These are phyloP conservation scores for Euphorbia tirucalli DNA, from an alignment of 345 rosid species.

Conservation along the genomic window DNA sequence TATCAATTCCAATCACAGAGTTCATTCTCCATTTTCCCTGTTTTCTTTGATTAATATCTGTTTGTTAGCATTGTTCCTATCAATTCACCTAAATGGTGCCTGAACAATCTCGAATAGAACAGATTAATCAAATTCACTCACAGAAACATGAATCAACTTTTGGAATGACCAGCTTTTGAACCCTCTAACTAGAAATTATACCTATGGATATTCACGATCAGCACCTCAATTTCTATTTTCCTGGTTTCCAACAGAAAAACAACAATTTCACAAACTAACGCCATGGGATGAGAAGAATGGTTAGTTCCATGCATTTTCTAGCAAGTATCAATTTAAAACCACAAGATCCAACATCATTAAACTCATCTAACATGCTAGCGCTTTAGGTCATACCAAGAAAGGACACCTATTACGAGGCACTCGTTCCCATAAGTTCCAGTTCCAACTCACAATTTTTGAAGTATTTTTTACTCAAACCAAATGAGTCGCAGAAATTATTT, in stretches of 20 bases:
- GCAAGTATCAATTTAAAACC: not conserved
- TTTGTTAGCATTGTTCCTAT: too few species aligned
- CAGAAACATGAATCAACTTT: not conserved
- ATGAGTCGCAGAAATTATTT: not conserved
- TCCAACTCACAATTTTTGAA: not conserved
- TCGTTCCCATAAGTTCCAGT: not conserved
- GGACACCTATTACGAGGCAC: not conserved
- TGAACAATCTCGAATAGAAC: too few species aligned
- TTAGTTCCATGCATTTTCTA: not conserved
- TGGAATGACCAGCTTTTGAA: not conserved
- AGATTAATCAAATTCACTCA: not conserved
- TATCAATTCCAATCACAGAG: too few species aligned
- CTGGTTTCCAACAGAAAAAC: not conserved
- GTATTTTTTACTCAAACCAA: not conserved
- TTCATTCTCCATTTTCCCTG: too few species aligned
- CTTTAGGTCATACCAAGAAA: not conserved
- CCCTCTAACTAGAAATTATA: not conserved
- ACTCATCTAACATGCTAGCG: not conserved
- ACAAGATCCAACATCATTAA: not conserved
- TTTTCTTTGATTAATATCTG: too few species aligned
- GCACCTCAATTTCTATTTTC: not conserved
- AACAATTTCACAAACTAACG: not conserved
- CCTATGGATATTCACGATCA: not conserved
- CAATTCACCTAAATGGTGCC: too few species aligned
- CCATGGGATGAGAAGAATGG: not conserved